These are phyloP conservation scores for Herpetospermum pedunculosum DNA, from an alignment of 306 rosid genomes.

Conservation along the genomic window DNA sequence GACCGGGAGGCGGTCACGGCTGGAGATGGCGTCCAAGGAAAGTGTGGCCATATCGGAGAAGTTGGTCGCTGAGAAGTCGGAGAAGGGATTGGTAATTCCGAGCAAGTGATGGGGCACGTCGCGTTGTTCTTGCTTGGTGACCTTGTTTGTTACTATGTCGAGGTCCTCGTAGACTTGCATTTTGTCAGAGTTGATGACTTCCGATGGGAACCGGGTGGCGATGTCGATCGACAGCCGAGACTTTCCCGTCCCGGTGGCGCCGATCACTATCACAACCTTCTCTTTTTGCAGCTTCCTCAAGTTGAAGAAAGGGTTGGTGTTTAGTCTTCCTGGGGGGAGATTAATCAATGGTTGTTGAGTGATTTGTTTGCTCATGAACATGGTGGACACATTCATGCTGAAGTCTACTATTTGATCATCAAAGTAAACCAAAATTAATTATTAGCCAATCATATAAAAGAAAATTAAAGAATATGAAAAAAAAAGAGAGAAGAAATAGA, in stretches of 20 bases:
- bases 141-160: slow-evolving; percentile 65
- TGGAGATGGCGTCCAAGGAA: slow-evolving; percentile 31
- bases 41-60: slow-evolving; percentile 32
- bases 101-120: slow-evolving; percentile 70
- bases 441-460: not conserved
- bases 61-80: slow-evolving; percentile 39
- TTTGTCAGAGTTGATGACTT: slow-evolving; percentile 84
- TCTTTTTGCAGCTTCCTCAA: slow-evolving; percentile 30
- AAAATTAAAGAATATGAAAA: not conserved
- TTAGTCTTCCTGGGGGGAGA: slow-evolving; percentile 28
- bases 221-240: slow-evolving; percentile 69
- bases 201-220: slow-evolving; percentile 42
- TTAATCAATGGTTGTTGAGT: slow-evolving; percentile 8
- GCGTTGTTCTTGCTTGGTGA: slow-evolving; percentile 47
- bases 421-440: not conserved
- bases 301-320: slow-evolving; percentile 13
- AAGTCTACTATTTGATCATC: not conserved
- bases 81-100: slow-evolving; percentile 35
- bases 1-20: slow-evolving; percentile 38
- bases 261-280: slow-evolving; percentile 67
- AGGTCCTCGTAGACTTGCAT: slow-evolving; percentile 76
- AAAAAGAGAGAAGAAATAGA: not conserved
- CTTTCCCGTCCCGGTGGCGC: slow-evolving; percentile 84
- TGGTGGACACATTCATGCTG: slow-evolving; percentile 3
- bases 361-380: slow-evolving; percentile 28